Conservation (phyloP, 2,329 filamentous ascomycete genomes). For the Plectosphaerella cucumerina region DNA sequence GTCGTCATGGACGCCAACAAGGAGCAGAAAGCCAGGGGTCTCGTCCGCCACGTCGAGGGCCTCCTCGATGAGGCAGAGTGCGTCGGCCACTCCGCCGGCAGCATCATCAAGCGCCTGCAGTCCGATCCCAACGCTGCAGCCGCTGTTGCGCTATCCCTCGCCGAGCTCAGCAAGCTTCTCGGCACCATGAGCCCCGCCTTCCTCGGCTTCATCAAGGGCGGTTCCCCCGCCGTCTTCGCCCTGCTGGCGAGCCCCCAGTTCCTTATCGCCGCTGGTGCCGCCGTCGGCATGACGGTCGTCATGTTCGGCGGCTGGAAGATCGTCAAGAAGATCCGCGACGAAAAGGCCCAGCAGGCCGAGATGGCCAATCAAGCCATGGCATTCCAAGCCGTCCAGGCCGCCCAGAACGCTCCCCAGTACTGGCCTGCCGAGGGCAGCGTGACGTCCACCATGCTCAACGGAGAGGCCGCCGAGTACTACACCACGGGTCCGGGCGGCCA, state of each 20-base stretch:
- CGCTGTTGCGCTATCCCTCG: conserved; percentile 86
- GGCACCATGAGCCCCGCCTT: conserved; percentile 82
- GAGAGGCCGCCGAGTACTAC: conserved; percentile 7
- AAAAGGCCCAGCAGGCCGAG: conserved; percentile 22
- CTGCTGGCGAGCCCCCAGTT: conserved; percentile 77
- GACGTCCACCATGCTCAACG: conserved; percentile 1
- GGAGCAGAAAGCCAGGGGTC: conserved; percentile 40
- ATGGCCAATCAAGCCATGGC: conserved; percentile 20
- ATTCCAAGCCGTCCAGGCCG: conserved; percentile 15
- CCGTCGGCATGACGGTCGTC: conserved; percentile 89
- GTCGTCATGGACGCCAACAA: conserved; percentile 55
- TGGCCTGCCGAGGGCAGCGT: not conserved
- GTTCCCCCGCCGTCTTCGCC: conserved; percentile 80
- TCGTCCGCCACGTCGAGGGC: conserved; percentile 71
- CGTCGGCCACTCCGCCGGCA: conserved; percentile 75
- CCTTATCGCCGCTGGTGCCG: conserved; percentile 84
- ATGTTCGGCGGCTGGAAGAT: conserved; percentile 98
- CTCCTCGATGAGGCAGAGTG: conserved; percentile 86
- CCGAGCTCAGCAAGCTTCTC: conserved; percentile 80
- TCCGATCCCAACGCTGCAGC: conserved; percentile 76
- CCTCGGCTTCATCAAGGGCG: conserved; percentile 69
- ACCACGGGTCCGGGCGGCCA: conserved; percentile 1
- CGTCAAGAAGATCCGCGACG: conserved; percentile 72
- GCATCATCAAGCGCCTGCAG: conserved; percentile 77
- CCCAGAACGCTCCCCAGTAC: conserved; percentile 5